Evolutionary conservation across 495 filamentous ascomycete species (phyloP), one percentile per base, ranked within the genome.

Genomic region (Penicillium simplicissimum): DNA sequence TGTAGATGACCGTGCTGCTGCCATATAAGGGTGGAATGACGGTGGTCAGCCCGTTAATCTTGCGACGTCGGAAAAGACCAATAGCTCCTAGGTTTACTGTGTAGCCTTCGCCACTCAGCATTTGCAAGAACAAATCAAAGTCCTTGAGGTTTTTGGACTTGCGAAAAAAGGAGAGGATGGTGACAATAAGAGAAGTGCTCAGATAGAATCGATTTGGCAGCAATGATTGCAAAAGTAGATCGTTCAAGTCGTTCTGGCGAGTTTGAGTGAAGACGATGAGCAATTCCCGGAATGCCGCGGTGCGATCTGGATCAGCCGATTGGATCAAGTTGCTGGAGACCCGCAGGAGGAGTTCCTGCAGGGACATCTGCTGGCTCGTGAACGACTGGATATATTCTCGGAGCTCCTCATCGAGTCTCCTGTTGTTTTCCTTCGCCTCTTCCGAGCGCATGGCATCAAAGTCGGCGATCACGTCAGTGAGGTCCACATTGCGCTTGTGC

Each of bases 81-180:
- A 64, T 34, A 31, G 57, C 57, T 14, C 70, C 67, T n/a, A 81
- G 57, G 28, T 75, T 78, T 7, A 73, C 64, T 3, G 75, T 67
- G 49, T 76, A 78, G 6, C 72, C 72, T 25, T 72, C 60, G 4
- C 77, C 79, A 23, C 69, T 61, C 13, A 81, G 60, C 74, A 79
- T 79, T 43, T 73, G 62, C 31, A 81, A 57, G 43, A 80, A 81
- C 48, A 71, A 57, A 52, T 81, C 77, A 51, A 80, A 80, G 33
- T 71, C 67, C 45, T 73, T 77, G 10, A 81, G 70, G 38, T 81
- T 77, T 53, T 79, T 79, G 23, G 72, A 67, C 53, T 79, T 81
- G 40, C 76, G 76, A 59, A 71, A 77, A 52, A 71, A 78, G 4
- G 60, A 64, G 13, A 81, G 13, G 11, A 78, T 77, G 0, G 74